Conservation (phyloP, 495 filamentous ascomycete genomes). For the Astrothelium macrocarpum region DNA sequence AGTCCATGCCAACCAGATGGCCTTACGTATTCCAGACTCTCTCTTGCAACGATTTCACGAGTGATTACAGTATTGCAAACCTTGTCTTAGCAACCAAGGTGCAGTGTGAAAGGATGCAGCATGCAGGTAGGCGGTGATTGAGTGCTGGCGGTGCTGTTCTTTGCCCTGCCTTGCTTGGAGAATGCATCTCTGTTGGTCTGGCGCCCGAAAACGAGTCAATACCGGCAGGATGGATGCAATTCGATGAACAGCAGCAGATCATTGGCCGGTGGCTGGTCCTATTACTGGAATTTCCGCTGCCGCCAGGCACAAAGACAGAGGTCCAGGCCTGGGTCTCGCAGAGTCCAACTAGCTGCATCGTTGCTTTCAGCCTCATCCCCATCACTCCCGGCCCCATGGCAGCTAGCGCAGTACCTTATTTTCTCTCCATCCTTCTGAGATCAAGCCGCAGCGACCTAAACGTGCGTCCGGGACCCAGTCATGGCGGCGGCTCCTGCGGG, state of each 20-base stretch:
- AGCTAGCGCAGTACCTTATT: constrained; percentile 3
- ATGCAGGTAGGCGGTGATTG: background rate
- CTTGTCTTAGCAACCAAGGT: background rate
- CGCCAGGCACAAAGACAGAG: background rate
- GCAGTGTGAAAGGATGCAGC: background rate
- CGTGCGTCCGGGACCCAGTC: background rate
- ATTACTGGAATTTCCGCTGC: background rate
- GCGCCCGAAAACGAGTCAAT: background rate
- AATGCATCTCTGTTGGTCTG: background rate
- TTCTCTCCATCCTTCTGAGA: background rate
- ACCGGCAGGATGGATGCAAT: background rate
- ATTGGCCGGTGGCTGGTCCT: background rate
- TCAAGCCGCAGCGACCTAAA: background rate
- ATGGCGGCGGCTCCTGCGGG: background rate
- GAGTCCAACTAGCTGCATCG: background rate
- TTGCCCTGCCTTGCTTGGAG: background rate
- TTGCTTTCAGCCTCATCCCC: constrained; percentile 3
- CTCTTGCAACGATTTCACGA: background rate
- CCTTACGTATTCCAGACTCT: background rate
- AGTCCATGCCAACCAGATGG: background rate
- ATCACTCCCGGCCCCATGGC: constrained; percentile 2
- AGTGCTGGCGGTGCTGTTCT: background rate
- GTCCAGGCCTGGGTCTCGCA: background rate
- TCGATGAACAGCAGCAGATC: background rate
- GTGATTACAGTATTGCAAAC: background rate